Percentiles rank a stretch among this genome's conserved stretches.
These are phyloP conservation scores for Verticillium albo-atrum DNA, from an alignment of 2,329 filamentous ascomycete species.

Conservation along the genomic window DNA sequence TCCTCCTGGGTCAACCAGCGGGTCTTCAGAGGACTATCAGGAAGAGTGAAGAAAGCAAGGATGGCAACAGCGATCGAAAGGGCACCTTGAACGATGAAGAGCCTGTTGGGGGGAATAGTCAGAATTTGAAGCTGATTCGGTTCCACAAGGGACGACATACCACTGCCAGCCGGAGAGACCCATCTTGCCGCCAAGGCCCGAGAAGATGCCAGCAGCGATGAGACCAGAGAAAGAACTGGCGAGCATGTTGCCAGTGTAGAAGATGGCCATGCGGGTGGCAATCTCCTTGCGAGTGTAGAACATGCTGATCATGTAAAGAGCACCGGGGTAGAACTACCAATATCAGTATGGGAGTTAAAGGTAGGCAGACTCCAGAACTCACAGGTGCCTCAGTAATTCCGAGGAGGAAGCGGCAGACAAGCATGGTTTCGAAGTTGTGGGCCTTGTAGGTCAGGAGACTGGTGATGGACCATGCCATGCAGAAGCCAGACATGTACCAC, in stretches of 20 bases:
- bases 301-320: slow-evolving; percentile 12
- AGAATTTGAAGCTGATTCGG: not conserved
- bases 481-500: slow-evolving; percentile 12
- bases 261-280: slow-evolving; percentile 31
- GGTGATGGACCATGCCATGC: slow-evolving; percentile 12
- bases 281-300: slow-evolving; percentile 13
- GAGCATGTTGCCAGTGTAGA: slow-evolving; percentile 38
- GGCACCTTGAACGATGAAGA: slow-evolving; percentile 38
- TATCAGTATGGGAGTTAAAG: not conserved
- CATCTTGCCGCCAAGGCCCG: slow-evolving; percentile 31
- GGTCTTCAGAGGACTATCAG: slow-evolving; percentile 32
- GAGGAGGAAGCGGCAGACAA: slow-evolving; percentile 11
- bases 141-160: slow-evolving; percentile 14
- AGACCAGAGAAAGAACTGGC: slow-evolving; percentile 40
- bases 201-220: slow-evolving; percentile 37
- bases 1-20: slow-evolving; percentile 35
- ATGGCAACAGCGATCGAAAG: slow-evolving; percentile 29
- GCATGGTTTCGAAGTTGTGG: slow-evolving; percentile 7
- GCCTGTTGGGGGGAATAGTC: slow-evolving; percentile 6
- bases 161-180: slow-evolving; percentile 37
- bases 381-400: slow-evolving; percentile 13
- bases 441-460: slow-evolving; percentile 12
- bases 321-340: slow-evolving; percentile 12
- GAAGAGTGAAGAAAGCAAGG: slow-evolving; percentile 30
- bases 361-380: not conserved